Evolutionary conservation across 768 basidiomycete genomes (phyloP), one percentile per base, ranked within the genome.

Genomic region (Obba rivulosa): DNA sequence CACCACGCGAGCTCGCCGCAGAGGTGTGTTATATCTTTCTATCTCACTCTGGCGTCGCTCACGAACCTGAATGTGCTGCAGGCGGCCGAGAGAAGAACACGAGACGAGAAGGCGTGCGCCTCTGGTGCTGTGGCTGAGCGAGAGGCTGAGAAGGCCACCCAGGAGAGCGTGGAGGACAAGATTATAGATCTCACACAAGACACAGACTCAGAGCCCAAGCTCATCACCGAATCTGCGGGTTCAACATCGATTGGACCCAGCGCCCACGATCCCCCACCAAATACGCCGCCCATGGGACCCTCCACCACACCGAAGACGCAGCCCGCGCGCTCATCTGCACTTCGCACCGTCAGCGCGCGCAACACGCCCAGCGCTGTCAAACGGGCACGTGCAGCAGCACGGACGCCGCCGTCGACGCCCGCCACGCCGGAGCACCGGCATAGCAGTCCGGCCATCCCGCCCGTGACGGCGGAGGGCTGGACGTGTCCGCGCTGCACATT

Each of bases 61-160:
- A 48, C 46, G 48, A 23, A 48, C 45, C 48, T 36, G 48, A 39
- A 51, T 34, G 24, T n/a, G 37, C 43, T 45, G 11, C 58, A 96
- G 92, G 94, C 94, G 42, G 94, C 94, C 0, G 92, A 94, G 59
- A 75, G 85, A 47, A 72, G 94, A 53, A 70, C 73, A 11, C 67
- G 69, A 10, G 92, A 96, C 58, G 85, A 87, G 57, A 83, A 83
- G 59, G 65, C 76, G 0, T 97, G 94, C 54, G 87, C 75, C 2
- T 81, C 77, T 9, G 85, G 82, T 1, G 66, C 68, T 9, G 41
- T 69, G 13, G 82, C 80, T 2, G 64, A 79, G 53, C 70, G 63
- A 2, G 87, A 88, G 62, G 83, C 81, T 2, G 77, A 74, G 18
- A 87, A 81, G 59, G 91, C 87, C 10, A 79, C 81, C 0, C 70